Evolutionary conservation across 257 asterid genomes (phyloP).

Genomic region (Henckelia pumila): DNA sequence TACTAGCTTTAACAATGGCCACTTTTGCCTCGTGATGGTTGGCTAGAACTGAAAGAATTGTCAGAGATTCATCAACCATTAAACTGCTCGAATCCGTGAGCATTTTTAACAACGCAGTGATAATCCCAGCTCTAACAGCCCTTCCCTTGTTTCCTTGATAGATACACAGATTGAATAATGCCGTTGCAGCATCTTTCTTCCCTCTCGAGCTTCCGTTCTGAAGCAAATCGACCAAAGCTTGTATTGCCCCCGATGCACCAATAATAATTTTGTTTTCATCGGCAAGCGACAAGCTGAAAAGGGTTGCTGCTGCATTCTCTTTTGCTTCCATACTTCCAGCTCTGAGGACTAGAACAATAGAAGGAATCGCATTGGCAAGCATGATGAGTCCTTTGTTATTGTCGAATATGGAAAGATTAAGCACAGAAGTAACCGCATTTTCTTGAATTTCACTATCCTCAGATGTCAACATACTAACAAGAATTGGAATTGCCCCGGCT

Average conservation of each 20-base stretch:
- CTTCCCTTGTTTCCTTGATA: constrained; percentile 91
- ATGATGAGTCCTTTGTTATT: constrained; percentile 74
- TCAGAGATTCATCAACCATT: constrained; percentile 87
- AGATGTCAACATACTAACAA: constrained; percentile 64
- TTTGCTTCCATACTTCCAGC: constrained; percentile 87
- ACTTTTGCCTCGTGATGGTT: constrained; percentile 79
- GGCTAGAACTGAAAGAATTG: constrained; percentile 82
- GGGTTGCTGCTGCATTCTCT: constrained; percentile 93
- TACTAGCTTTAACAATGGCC: constrained; percentile 68
- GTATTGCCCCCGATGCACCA: constrained; percentile 92
- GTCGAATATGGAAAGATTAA: constrained; percentile 79
- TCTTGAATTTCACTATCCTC: constrained; percentile 70
- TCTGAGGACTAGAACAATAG: constrained; percentile 83
- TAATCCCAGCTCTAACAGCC: constrained; percentile 83
- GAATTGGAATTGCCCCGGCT: constrained; percentile 84
- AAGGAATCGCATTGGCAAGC: constrained; percentile 90
- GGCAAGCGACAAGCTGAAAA: constrained; percentile 77
- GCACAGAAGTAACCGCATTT: constrained; percentile 79
- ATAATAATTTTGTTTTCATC: constrained; percentile 85
- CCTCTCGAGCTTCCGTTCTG: constrained; percentile 71
- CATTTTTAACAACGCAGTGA: constrained; percentile 63
- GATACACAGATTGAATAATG: constrained; percentile 79
- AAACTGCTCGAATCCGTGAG: constrained; percentile 61
- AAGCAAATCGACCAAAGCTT: constrained; percentile 79
- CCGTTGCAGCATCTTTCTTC: constrained; percentile 92